phyloP scores from a whole-genome alignment of 768 basidiomycete species.

The Mycena albidolilacea region DNA sequence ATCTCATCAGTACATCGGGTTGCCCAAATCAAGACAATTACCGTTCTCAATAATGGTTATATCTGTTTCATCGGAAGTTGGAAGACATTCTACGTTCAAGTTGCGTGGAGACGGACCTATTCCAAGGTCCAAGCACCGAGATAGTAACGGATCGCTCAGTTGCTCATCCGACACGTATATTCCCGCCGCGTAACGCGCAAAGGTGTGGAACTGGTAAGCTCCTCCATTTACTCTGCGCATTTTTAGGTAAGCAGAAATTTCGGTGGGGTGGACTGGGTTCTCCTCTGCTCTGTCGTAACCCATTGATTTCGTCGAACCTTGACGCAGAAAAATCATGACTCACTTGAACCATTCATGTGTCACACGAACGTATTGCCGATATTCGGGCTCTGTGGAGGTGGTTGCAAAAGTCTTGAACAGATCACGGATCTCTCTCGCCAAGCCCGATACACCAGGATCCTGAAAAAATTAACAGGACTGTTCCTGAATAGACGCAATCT shows the following conservation, averaged over 20 bases:
- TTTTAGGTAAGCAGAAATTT: background rate
- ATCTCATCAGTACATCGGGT: background rate
- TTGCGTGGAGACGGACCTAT: background rate
- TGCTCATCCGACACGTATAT: background rate
- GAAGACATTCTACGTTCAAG: background rate
- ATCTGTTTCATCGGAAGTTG: background rate
- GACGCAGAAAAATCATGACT: background rate
- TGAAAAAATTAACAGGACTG: background rate
- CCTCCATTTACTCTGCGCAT: background rate
- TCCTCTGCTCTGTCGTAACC: background rate
- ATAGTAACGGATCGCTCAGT: background rate
- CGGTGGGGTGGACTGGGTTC: background rate
- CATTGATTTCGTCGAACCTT: background rate
- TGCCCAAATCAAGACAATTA: background rate
- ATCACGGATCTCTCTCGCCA: background rate
- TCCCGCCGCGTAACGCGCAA: background rate
- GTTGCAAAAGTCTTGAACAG: background rate
- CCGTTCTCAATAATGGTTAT: background rate
- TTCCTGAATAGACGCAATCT: background rate
- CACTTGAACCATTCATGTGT: background rate
- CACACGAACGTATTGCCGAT: background rate
- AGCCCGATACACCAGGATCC: background rate
- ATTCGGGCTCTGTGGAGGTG: background rate
- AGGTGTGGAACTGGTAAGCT: background rate
- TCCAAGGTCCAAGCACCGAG: background rate